Evolutionary conservation across 2,329 filamentous ascomycete species (phyloP).

Genomic region (Blastomyces silverae): DNA sequence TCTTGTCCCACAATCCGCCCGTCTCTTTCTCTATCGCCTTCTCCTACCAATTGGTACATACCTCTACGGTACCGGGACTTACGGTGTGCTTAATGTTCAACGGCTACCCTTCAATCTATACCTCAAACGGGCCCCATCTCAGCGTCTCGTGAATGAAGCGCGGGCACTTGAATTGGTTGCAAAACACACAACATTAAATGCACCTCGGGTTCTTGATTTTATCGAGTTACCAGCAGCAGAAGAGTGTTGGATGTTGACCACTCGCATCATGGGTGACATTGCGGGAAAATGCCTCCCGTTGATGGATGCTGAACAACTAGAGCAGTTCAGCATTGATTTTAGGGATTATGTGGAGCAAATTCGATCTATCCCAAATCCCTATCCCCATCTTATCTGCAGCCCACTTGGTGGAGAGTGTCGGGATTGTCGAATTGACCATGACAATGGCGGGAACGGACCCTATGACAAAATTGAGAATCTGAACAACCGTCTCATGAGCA

Average conservation of each 20-base stretch:
- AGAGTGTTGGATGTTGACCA: slow-evolving; percentile 16
- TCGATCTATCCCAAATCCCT: slow-evolving; percentile 16
- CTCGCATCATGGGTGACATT: slow-evolving; percentile 14
- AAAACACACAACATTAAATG: slow-evolving; percentile 13
- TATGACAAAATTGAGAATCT: slow-evolving; percentile 11
- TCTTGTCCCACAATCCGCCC: slow-evolving; percentile 16
- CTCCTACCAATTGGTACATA: slow-evolving; percentile 15
- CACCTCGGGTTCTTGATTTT: slow-evolving; percentile 15
- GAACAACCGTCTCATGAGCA: slow-evolving; percentile 16
- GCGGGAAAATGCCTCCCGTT: slow-evolving; percentile 16
- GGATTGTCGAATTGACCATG: slow-evolving; percentile 16
- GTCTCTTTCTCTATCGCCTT: slow-evolving; percentile 15
- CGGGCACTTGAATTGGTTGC: slow-evolving; percentile 2
- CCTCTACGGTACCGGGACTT: slow-evolving; percentile 15
- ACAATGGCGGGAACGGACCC: slow-evolving; percentile 11
- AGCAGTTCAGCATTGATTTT: slow-evolving; percentile 16
- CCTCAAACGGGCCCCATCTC: slow-evolving; percentile 13
- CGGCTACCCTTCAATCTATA: slow-evolving; percentile 17
- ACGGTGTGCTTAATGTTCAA: slow-evolving; percentile 15
- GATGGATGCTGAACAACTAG: slow-evolving; percentile 13
- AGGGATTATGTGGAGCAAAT: slow-evolving; percentile 15
- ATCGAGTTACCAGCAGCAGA: slow-evolving; percentile 13
- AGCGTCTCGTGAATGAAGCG: slow-evolving; percentile 4
- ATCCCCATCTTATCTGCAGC: slow-evolving; percentile 16
- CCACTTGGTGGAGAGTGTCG: slow-evolving; percentile 14